phyloP scores from a whole-genome alignment of 2,329 filamentous ascomycete genomes.

The Xylaria sp. region DNA sequence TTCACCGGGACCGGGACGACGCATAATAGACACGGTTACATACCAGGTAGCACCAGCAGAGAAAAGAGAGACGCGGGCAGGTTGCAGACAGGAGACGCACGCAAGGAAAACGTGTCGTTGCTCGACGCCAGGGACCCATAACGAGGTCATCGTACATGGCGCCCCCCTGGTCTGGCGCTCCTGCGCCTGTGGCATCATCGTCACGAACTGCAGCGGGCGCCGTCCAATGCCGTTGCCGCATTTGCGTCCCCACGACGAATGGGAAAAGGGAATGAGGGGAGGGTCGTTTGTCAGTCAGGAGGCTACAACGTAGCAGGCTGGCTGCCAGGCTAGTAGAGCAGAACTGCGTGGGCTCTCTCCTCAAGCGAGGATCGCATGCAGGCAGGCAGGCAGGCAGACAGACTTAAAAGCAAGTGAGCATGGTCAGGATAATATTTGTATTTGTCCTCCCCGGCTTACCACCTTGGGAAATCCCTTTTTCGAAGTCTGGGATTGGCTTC shows the following conservation, averaged over 20 bases:
- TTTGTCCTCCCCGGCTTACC: constrained; percentile 9
- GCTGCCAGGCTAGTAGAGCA: too few relatives aligned
- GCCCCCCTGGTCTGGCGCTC: constrained; percentile 21
- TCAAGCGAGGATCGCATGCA: constrained; percentile 22
- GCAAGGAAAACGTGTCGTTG: background rate
- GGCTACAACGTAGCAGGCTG: too few relatives aligned
- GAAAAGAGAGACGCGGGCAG: constrained; percentile 5
- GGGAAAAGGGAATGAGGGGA: constrained; percentile 8
- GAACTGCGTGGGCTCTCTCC: constrained; percentile 14
- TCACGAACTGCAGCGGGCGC: constrained; percentile 7
- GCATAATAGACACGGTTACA: background rate
- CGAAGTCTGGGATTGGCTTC: constrained; percentile 24
- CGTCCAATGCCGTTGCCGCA: constrained; percentile 14
- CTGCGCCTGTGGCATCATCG: constrained; percentile 19
- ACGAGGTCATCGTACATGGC: constrained; percentile 19
- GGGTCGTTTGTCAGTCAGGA: constrained; percentile 10
- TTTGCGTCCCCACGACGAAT: constrained; percentile 4
- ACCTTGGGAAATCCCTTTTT: constrained; percentile 9
- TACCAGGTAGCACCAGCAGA: constrained; percentile 7
- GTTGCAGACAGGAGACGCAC: background rate
- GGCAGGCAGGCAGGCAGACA: too few relatives aligned
- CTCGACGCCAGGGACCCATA: constrained; percentile 3
- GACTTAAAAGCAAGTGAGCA: background rate
- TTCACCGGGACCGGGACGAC: background rate
- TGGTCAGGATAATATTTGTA: background rate